Conservation (phyloP, 306 rosid species). For the Lagenaria siceraria region DNA sequence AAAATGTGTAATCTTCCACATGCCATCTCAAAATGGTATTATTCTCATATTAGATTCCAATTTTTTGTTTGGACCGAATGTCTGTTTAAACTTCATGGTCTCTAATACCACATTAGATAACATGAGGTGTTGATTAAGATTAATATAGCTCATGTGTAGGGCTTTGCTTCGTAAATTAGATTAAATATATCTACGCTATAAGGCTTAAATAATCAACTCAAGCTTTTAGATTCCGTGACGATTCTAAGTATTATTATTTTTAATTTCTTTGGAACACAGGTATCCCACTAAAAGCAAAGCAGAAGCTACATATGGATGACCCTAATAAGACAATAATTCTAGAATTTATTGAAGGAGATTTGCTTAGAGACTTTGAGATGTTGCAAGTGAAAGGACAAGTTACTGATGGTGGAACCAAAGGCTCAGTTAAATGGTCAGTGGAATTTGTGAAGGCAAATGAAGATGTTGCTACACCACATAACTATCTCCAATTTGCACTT, state of each 20-base stretch:
- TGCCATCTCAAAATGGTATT: too few species aligned
- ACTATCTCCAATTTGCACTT: not conserved
- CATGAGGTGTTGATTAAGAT: too few species aligned
- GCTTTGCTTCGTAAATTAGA: too few species aligned
- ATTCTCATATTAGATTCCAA: too few species aligned
- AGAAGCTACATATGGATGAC: not conserved
- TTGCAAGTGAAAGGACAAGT: not conserved
- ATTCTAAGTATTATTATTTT: not conserved
- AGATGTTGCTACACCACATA: not conserved
- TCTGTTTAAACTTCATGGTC: too few species aligned
- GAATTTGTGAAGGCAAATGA: not conserved
- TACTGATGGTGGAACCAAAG: not conserved
- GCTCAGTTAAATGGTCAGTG: not conserved
- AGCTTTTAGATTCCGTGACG: not conserved
- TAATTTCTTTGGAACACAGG: not conserved
- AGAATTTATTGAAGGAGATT: not conserved
- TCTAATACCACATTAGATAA: too few species aligned
- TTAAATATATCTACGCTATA: too few species aligned
- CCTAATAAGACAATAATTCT: not conserved
- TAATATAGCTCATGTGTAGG: too few species aligned
- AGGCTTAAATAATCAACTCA: too few species aligned
- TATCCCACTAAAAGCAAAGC: not conserved
- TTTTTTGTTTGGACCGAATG: too few species aligned
- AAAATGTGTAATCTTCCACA: too few species aligned
- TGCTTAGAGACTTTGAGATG: not conserved